Evolutionary conservation across 2,329 filamentous ascomycete species (phyloP), one percentile per base, ranked within the genome.

Genomic region (Arthrobotrys sinensis): DNA sequence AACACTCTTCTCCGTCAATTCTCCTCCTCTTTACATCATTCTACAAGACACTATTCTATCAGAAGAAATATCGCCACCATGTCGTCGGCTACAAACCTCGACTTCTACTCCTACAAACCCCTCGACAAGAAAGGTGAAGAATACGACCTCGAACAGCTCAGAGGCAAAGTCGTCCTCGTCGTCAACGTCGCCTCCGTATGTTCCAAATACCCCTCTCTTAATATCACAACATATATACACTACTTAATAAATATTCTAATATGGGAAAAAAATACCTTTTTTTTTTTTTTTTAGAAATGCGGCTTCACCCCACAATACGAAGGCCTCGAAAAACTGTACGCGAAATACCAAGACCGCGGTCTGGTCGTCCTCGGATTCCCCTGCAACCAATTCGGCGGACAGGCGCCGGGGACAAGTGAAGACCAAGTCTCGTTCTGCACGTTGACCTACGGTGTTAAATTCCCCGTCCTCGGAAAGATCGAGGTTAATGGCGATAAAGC

Each of bases 321-420:
- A 80, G 93, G 92, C 36, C 92, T 99, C 64, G 94, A 99, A 87
- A 91, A 89, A 83, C 89, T 99, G 80, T 97, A 97, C 90, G 92
- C 97, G 85, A 86, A 87, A 73, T 83, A 97, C 83, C 90, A 89
- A 82, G 87, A 87, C 36, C 90, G 93, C 80, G 88, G 94, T 83
- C 96, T 99, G 84, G 88, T 90, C 83, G 90, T 99, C 86, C 88
- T 99, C 83, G 96, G 94, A 82, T 98, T 99, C 87, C 96, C 96
- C 73, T 98, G 95, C 91, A 99, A 98, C 88, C 96, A 99, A 86
- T 99, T 99, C 86, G 93, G 91, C 83, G 86, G 86, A 81, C 96
- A 99, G 86, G 96, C 98, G 84, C 95, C 95, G 34, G 94, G 93
- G 82, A 88, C 87, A 84, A 88, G 93, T 85, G 92, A 94, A 76